Conservation (phyloP, 768 basidiomycete genomes). For the Termitomyces sp. region DNA sequence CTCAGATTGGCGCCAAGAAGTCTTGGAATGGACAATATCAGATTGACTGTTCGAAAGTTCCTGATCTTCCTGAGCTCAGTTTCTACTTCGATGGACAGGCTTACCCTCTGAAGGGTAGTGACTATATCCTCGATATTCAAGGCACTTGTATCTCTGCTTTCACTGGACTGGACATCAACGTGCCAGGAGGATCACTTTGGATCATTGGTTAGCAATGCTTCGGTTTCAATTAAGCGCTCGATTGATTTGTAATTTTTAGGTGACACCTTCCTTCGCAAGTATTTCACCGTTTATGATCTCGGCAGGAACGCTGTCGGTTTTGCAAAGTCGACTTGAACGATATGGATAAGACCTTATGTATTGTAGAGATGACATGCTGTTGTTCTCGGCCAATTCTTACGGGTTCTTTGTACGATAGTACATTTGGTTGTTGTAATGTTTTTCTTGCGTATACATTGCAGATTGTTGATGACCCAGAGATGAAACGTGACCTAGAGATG, state of each 20-base stretch:
- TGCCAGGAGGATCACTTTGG: constrained; percentile 79
- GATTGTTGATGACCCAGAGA: no score
- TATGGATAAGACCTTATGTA: background rate
- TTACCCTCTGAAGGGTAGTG: constrained; percentile 74
- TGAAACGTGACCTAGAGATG: no score
- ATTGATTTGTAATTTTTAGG: constrained; percentile 31
- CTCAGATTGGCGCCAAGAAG: constrained; percentile 89
- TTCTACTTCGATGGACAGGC: constrained; percentile 80
- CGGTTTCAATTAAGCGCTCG: background rate
- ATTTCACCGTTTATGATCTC: constrained; percentile 87
- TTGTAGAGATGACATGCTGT: background rate
- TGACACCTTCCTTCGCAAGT: constrained; percentile 89
- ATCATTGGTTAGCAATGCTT: constrained; percentile 62
- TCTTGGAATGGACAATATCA: constrained; percentile 96
- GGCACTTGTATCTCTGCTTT: constrained; percentile 95
- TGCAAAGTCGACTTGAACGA: constrained; percentile 40
- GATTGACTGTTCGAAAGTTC: constrained; percentile 82
- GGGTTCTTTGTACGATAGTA: background rate
- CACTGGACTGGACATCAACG: constrained; percentile 84
- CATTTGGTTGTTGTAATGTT: background rate
- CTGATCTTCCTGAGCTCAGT: constrained; percentile 76
- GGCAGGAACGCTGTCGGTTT: constrained; percentile 80
- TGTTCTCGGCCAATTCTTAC: background rate
- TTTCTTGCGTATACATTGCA: background rate
- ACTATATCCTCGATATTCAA: constrained; percentile 88